Evolutionary conservation across 1,139 yeast species (phyloP), one percentile per base, ranked within the genome.

Genomic region (Spencermartinsiella ligniputridi): DNA sequence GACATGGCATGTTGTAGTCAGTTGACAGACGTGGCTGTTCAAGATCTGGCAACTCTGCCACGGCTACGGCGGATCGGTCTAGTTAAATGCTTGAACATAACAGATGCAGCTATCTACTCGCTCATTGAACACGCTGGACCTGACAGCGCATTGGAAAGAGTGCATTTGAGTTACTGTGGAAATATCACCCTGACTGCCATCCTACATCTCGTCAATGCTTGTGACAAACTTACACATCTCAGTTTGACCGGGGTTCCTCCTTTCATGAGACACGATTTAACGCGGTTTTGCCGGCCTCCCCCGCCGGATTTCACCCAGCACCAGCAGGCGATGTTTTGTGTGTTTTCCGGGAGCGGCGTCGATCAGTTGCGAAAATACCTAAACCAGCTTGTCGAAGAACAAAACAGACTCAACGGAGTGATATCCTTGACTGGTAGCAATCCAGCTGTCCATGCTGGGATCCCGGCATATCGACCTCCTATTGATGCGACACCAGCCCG

Each of bases 1-100:
- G 98, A 92, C 68, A 78, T 92, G 52, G 97, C 97, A 17, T 89
- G 97, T 63, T 92, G 98, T 63, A 75, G 84, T 2, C 95, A 88
- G 63, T 73, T 92, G 46, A 90, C 97, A 1, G 90, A 92, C 66
- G 77, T 81, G 61, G 83, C 96, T 0, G 77, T 92, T 40, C 76
- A 78, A 42, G 96, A 85, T 58, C 70, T 92, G 53, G 80, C 95
- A 2, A 77, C 76, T 42, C 71, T 92, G 52, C 90, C 95, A 12
- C 81, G 85, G 58, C 72, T 92, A 54, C 79, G 95, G 58, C 78
- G 98, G 65, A 89, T 92, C 39, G 98, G 98, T 0, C 71, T 92
- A 45, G 98, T 92, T 21, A 90, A 90, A 64, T 92, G 98, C 65
- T 78, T 81, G 29, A 80, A 85, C 60, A 88, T 92, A 54, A 84